phyloP scores from a whole-genome alignment of 2,329 filamentous ascomycete genomes.

The Tolypocladium sp. region DNA sequence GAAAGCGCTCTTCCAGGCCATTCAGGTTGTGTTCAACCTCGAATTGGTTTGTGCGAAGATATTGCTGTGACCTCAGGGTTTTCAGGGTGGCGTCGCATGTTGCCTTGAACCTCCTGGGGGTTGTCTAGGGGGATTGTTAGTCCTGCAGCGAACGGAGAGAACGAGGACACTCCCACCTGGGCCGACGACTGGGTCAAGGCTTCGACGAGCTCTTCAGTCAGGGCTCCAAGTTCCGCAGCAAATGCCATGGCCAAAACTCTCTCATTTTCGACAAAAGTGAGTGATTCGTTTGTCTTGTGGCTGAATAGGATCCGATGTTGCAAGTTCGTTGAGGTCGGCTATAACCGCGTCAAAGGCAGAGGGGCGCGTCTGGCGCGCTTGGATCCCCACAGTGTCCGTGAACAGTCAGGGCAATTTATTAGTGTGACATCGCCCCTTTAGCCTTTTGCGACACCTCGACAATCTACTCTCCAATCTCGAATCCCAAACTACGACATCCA shows the following conservation, averaged over 20 bases:
- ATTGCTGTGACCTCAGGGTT: slow-evolving; percentile 43
- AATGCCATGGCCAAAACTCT: slow-evolving; percentile 51
- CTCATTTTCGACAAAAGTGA: neutral
- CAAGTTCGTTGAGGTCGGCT: neutral
- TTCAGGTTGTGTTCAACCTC: slow-evolving; percentile 55
- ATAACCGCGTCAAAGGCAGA: neutral
- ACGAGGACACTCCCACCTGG: slow-evolving; percentile 32
- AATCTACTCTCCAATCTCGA: neutral
- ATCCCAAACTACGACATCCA: neutral
- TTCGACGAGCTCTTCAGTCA: slow-evolving; percentile 64
- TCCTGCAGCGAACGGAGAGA: neutral
- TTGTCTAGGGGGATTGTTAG: slow-evolving; percentile 11
- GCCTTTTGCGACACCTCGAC: neutral
- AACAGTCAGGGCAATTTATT: neutral
- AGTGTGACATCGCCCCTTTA: neutral
- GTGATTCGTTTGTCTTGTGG: neutral
- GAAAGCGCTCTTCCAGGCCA: slow-evolving; percentile 79
- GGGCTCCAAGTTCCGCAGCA: slow-evolving; percentile 50
- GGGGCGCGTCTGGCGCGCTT: neutral
- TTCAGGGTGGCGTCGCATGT: slow-evolving; percentile 41
- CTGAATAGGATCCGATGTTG: neutral
- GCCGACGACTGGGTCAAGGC: slow-evolving; percentile 46
- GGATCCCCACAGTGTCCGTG: neutral
- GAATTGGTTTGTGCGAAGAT: slow-evolving; percentile 66
- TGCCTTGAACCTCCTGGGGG: slow-evolving; percentile 27